Evolutionary conservation across 768 basidiomycete species (phyloP).

Genomic region (Cytidiella melzeri): DNA sequence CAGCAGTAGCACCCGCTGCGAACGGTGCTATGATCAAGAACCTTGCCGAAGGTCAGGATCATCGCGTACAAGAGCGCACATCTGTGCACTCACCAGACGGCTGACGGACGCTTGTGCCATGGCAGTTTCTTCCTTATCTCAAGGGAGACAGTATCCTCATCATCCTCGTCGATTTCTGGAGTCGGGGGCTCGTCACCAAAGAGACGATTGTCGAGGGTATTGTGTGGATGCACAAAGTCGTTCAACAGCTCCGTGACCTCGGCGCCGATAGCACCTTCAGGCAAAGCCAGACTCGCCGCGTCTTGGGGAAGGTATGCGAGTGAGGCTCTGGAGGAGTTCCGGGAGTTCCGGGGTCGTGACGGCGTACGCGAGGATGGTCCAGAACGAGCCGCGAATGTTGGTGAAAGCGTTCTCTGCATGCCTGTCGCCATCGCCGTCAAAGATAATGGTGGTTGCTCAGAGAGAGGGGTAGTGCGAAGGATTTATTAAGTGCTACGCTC

Average conservation of each 20-base stretch:
- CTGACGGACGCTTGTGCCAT: conserved; percentile 74
- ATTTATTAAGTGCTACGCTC: background rate
- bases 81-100: conserved; percentile 51
- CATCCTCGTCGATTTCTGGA: conserved; percentile 18
- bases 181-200: conserved; percentile 20
- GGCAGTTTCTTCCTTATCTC: conserved; percentile 34
- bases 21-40: conserved; percentile 49
- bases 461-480: background rate
- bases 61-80: background rate
- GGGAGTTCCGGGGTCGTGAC: conserved; percentile 9
- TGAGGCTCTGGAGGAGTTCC: conserved; percentile 21
- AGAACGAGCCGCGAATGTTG: background rate
- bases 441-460: background rate
- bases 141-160: conserved; percentile 7
- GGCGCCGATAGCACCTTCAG: conserved; percentile 40
- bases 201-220: conserved; percentile 31
- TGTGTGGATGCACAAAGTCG: conserved; percentile 38
- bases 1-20: conserved; percentile 45
- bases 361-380: background rate
- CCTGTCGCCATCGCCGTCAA: background rate
- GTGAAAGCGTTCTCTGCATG: background rate
- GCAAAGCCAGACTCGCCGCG: conserved; percentile 34
- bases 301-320: conserved; percentile 19
- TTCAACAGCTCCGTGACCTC: conserved; percentile 41
- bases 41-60: conserved; percentile 34